A percentile compares a stretch with the other conserved stretches of the same genome.
Evolutionary conservation across 2,329 filamentous ascomycete genomes (phyloP).

Genomic region (Epichloe hybrida): DNA sequence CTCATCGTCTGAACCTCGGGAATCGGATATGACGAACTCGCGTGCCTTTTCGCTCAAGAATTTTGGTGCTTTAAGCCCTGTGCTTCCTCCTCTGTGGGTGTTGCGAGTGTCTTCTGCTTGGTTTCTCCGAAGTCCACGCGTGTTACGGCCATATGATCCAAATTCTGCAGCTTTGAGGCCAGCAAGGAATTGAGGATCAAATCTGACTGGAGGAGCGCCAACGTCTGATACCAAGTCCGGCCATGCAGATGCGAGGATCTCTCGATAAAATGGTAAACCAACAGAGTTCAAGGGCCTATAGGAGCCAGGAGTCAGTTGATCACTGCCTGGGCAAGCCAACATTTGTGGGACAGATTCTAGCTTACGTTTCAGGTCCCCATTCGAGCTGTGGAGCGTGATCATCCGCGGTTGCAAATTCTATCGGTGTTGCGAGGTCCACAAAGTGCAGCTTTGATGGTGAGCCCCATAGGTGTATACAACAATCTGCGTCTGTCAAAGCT

Average conservation of each 20-base stretch:
- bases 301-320: conserved; percentile 4
- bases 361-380: conserved; percentile 58
- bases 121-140: conserved; percentile 60
- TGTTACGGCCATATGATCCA: conserved; percentile 67
- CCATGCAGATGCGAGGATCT: conserved; percentile 78
- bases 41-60: conserved; percentile 90
- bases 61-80: conserved; percentile 61
- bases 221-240: conserved; percentile 76
- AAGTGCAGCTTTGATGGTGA: conserved; percentile 77
- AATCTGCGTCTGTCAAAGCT: conserved; percentile 66
- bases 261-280: conserved; percentile 88
- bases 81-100: conserved; percentile 43
- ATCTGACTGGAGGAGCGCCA: conserved; percentile 63
- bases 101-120: conserved; percentile 68
- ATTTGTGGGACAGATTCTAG: conserved; percentile 3
- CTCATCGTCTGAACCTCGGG: conserved; percentile 27
- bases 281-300: conserved; percentile 64
- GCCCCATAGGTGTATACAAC: conserved; percentile 74
- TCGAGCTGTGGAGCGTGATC: conserved; percentile 46
- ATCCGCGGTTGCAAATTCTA: conserved; percentile 61
- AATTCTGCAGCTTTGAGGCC: conserved; percentile 60
- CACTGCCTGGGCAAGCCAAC: background rate
- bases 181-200: conserved; percentile 57
- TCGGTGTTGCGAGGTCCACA: conserved; percentile 64
- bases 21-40: conserved; percentile 40